phyloP scores from a whole-genome alignment of 106 monocot species.

The Chionographis japonica region DNA sequence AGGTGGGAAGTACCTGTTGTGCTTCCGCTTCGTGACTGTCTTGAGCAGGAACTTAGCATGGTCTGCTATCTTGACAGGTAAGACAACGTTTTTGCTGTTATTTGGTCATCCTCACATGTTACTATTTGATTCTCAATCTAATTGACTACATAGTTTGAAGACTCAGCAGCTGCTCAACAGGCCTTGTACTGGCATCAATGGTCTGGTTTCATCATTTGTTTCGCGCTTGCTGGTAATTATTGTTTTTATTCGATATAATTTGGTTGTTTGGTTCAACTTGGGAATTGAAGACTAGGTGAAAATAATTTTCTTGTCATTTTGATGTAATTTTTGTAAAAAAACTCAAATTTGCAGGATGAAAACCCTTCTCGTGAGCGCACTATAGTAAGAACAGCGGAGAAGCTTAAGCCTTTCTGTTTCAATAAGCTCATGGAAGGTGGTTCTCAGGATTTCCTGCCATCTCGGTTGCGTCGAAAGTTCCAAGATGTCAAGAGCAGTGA shows the following conservation, averaged over 20 bases:
- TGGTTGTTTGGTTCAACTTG: no score
- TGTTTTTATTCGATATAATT: neutral
- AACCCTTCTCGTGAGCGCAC: slow-evolving; percentile 93
- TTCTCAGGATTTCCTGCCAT: slow-evolving; percentile 66
- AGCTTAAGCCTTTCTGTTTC: slow-evolving; percentile 78
- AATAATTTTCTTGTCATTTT: neutral
- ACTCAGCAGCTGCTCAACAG: slow-evolving; percentile 40
- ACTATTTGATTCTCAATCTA: slow-evolving; percentile 4
- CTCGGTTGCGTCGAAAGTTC: slow-evolving; percentile 66
- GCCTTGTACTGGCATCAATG: slow-evolving; percentile 63
- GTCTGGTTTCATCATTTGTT: slow-evolving; percentile 80
- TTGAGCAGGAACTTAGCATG: slow-evolving; percentile 59
- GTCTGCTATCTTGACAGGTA: slow-evolving; percentile 84
- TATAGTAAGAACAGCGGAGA: slow-evolving; percentile 90
- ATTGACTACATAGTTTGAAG: slow-evolving; percentile 54
- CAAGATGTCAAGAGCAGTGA: slow-evolving; percentile 33
- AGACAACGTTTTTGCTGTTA: slow-evolving; percentile 2
- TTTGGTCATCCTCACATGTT: neutral
- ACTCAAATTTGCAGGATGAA: slow-evolving; percentile 60
- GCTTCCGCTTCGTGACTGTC: slow-evolving; percentile 84
- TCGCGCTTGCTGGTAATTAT: slow-evolving; percentile 56
- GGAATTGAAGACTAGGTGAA: neutral
- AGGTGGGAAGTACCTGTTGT: slow-evolving; percentile 83
- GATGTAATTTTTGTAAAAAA: neutral
- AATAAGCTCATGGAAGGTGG: slow-evolving; percentile 53